Evolutionary conservation across 2,329 filamentous ascomycete genomes (phyloP), one percentile per base, ranked within the genome.

Genomic region (Graphiopsis chlorocephala): DNA sequence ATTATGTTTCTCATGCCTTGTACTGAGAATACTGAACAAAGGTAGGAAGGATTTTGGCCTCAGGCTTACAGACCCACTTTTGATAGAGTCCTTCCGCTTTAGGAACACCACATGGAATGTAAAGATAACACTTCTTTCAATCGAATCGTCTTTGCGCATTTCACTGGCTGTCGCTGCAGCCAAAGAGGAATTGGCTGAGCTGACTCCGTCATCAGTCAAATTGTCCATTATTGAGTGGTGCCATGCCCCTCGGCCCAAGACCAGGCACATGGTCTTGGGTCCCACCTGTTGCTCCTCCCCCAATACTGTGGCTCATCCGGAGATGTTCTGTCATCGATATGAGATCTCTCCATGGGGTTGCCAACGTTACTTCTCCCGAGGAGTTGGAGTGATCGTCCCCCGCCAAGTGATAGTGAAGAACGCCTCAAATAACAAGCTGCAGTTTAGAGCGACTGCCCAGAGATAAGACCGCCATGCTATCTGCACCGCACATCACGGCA

Each of bases 41-140:
- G n/a, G 38, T 45, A 45, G 38, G 35, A 42, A 17, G 35, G n/a
- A 45, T 45, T 20, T 7, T 4, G 45, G 60, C 60, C 60, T 62
- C 47, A 62, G 60, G 60, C 60, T 28, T 14, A 20, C 28, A 33
- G 60, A 55, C 60, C 60, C 60, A 55, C 60, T 62, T 62, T 62
- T 62, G 60, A 62, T 62, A 55, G 31, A 31, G 48, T n/a, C 15
- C 31, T 53, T 62, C 60, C 60, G 48, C 50, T 62, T 55, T 45
- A 7, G 17, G 60, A 55, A 62, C 47, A 52, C 17, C 6, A 17
- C 48, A 29, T 29, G 48, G 26, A 53, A 23, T 45, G 33, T 45
- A 29, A 25, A 28, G 48, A 62, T 55, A 62, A 55, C 48, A 42
- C 17, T 45, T 53, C 17, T 50, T 29, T 17, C 25, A 52, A 52